These are phyloP conservation scores for Chalaropsis ovoidea DNA, from an alignment of 2,329 filamentous ascomycete genomes.

Conservation along the genomic window DNA sequence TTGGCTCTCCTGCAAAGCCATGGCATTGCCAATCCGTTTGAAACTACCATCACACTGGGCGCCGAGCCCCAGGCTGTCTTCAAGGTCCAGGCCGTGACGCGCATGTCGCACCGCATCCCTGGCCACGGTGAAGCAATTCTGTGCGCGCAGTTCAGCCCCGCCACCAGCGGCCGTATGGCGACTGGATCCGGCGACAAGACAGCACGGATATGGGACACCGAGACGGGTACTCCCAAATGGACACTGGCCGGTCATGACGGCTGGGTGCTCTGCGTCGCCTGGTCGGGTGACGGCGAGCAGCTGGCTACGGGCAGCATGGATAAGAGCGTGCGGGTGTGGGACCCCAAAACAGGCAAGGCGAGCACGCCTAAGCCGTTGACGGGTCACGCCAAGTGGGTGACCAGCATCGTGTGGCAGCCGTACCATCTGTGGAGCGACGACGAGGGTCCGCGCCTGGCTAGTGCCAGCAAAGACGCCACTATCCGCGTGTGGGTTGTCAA, in stretches of 20 bases:
- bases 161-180: slow-evolving; percentile 64
- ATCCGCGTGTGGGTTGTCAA: slow-evolving; percentile 74
- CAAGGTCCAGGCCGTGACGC: slow-evolving; percentile 79
- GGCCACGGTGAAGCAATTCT: slow-evolving; percentile 90
- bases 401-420: slow-evolving; percentile 82
- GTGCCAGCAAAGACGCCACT: slow-evolving; percentile 80
- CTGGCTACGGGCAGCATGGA: slow-evolving; percentile 91
- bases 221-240: slow-evolving; percentile 78
- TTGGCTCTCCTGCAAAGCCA: slow-evolving; percentile 45
- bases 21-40: slow-evolving; percentile 49
- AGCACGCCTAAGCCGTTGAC: slow-evolving; percentile 59
- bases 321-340: slow-evolving; percentile 82
- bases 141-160: slow-evolving; percentile 73
- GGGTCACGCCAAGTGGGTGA: slow-evolving; percentile 84
- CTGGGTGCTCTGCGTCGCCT: slow-evolving; percentile 82
- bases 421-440: slow-evolving; percentile 70
- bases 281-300: slow-evolving; percentile 70
- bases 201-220: slow-evolving; percentile 86
- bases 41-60: slow-evolving; percentile 45
- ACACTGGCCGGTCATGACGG: slow-evolving; percentile 79
- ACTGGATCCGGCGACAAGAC: slow-evolving; percentile 88
- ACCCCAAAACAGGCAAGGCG: slow-evolving; percentile 67
- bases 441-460: slow-evolving; percentile 64
- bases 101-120: slow-evolving; percentile 77
- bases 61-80: slow-evolving; percentile 83